Conservation (phyloP, 2,329 filamentous ascomycete genomes). For the Exophiala dermatitidis region DNA sequence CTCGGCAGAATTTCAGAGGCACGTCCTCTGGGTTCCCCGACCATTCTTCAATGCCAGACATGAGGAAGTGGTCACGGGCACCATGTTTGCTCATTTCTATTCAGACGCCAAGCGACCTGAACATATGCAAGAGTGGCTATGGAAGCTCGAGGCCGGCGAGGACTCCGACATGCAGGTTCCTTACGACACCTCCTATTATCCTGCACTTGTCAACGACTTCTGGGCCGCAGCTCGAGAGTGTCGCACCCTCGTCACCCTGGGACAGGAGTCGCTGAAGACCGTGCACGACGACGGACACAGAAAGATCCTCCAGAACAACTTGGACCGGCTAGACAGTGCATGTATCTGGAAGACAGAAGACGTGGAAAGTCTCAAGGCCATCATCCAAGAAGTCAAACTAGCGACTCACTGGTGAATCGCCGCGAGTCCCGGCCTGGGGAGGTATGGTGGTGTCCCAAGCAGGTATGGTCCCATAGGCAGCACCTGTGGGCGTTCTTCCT, state of each 20-base stretch:
- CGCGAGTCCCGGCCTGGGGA: too few species aligned
- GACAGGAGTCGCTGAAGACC: not conserved
- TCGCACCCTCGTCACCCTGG: not conserved
- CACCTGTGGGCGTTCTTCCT: too few species aligned
- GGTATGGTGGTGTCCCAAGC: too few species aligned
- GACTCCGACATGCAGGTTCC: not conserved
- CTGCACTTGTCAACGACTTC: not conserved
- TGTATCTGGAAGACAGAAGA: not conserved
- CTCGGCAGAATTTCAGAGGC: not conserved
- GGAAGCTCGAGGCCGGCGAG: not conserved
- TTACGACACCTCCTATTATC: not conserved
- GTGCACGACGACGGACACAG: not conserved
- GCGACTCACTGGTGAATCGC: not conserved
- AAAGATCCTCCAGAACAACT: not conserved
- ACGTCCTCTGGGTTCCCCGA: not conserved
- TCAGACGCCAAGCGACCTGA: not conserved
- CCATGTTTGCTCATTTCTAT: not conserved
- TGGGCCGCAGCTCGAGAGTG: not conserved
- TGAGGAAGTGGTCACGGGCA: not conserved
- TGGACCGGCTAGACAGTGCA: not conserved
- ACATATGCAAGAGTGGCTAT: not conserved
- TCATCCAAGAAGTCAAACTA: not conserved
- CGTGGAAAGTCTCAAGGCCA: not conserved
- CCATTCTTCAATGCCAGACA: not conserved
- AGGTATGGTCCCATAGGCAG: too few species aligned